A percentile compares a stretch with the other conserved stretches of the same genome.
Evolutionary conservation across 345 rosid species (phyloP).

Genomic region (Moringa oleifera): DNA sequence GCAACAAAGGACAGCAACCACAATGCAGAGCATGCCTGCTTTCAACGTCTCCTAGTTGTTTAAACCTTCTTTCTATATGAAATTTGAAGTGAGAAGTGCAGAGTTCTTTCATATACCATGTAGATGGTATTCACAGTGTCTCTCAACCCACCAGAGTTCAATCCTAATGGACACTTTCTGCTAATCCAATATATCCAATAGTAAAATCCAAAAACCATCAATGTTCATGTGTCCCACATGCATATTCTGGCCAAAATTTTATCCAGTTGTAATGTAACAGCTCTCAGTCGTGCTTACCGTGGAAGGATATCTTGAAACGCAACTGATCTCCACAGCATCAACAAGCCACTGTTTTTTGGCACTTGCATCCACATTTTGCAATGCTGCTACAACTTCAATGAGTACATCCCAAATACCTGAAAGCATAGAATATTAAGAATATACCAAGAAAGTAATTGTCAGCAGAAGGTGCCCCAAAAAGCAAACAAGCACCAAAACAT

Average conservation of each 20-base stretch:
- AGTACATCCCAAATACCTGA: slow-evolving; percentile 75
- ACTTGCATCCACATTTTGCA: slow-evolving; percentile 60
- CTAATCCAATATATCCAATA: too few relatives aligned
- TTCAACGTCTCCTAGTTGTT: not conserved
- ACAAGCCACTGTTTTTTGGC: slow-evolving; percentile 80
- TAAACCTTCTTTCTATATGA: too few relatives aligned
- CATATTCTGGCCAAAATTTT: too few relatives aligned
- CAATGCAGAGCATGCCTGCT: too few relatives aligned
- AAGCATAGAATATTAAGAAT: slow-evolving; percentile 7
- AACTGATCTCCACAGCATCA: slow-evolving; percentile 81
- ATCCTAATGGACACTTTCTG: too few relatives aligned
- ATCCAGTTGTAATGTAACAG: not conserved
- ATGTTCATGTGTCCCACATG: too few relatives aligned
- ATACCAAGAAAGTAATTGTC: slow-evolving; percentile 8
- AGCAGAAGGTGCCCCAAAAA: not conserved
- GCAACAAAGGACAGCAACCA: not conserved
- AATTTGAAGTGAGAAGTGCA: too few relatives aligned
- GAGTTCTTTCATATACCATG: too few relatives aligned
- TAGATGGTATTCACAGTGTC: too few relatives aligned
- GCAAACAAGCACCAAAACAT: not conserved
- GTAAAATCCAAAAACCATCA: too few relatives aligned
- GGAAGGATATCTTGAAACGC: slow-evolving; percentile 69
- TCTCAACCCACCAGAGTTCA: too few relatives aligned
- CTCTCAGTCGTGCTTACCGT: slow-evolving; percentile 44
- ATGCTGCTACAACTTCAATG: slow-evolving; percentile 63